Conservation (phyloP, 2,329 filamentous ascomycete genomes). For the Cercospora sp. region DNA sequence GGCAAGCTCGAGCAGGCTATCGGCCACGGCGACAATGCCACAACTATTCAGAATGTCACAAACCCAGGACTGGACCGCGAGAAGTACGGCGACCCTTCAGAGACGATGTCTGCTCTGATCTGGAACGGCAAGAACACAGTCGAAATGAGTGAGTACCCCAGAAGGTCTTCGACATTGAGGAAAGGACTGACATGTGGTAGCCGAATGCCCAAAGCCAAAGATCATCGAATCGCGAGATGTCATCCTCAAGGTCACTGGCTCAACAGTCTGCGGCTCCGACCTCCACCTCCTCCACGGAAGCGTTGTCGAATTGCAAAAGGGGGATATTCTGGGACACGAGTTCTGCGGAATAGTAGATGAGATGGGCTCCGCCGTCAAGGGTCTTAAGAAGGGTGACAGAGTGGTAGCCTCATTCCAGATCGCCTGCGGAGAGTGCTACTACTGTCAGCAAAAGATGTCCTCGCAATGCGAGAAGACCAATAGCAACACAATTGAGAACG, state of each 20-base stretch:
- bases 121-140: slow-evolving; percentile 85
- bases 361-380: slow-evolving; percentile 46
- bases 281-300: slow-evolving; percentile 56
- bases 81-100: slow-evolving; percentile 53
- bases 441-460: slow-evolving; percentile 74
- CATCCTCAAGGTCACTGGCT: slow-evolving; percentile 73
- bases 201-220: slow-evolving; percentile 68
- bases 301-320: slow-evolving; percentile 53
- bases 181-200: slow-evolving; percentile 25
- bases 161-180: slow-evolving; percentile 42
- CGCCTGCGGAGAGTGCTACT: slow-evolving; percentile 68
- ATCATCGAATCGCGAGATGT: slow-evolving; percentile 74
- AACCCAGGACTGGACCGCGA: slow-evolving; percentile 57
- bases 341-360: slow-evolving; percentile 54
- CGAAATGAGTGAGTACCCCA: slow-evolving; percentile 49
- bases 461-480: slow-evolving; percentile 82
- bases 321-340: slow-evolving; percentile 55
- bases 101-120: slow-evolving; percentile 72
- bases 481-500: slow-evolving; percentile 66
- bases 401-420: slow-evolving; percentile 89
- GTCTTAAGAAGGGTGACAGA: slow-evolving; percentile 51
- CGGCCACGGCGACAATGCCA: slow-evolving; percentile 66
- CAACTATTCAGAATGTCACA: slow-evolving; percentile 67
- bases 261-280: slow-evolving; percentile 62
- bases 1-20: slow-evolving; percentile 64